Evolutionary conservation across 768 basidiomycete genomes (phyloP), one percentile per base, ranked within the genome.

Genomic region (Rhizopogon vulgaris): DNA sequence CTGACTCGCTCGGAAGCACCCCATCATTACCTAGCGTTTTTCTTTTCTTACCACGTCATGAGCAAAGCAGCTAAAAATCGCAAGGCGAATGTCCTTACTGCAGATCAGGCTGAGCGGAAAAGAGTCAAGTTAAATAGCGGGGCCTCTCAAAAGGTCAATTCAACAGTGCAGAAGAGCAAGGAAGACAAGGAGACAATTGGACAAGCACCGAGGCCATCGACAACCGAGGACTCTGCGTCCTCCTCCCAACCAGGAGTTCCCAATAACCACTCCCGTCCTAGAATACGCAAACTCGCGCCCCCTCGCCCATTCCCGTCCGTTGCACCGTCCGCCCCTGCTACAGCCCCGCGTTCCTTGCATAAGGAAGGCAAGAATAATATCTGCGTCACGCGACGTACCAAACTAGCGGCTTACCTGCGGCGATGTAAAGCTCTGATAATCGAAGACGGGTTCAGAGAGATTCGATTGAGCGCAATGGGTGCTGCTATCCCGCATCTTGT

Each of bases 401-500:
- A 78, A 36, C 63, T 93, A 5, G 84, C 81, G 34, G 75, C 78
- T 48, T 93, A 93, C 64, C 77, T 93, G 66, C 73, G 84, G 50
- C 78, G 87, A 42, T 92, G 90, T 66, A 90, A 88, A 60, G 77
- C 83, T 53, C 67, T 85, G 27, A 68, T 92, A 41, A 61, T 90
- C 41, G 78, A 83, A 40, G 83, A 91, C 56, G 90, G 87, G 83
- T 90, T 88, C 61, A 85, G 85, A 56, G 82, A 79, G 4, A 67
- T 94, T 30, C 80, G 84, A 64, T 67, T 94, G 40, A 82, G 78
- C 53, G 92, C 89, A 6, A 86, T 94, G 83, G 92, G 90, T 24
- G 92, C 92, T 4, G 90, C 93, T 1, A 93, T 94, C 52, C 90
- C 92, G 3, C 84, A 84, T 59, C 79, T 91, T 22, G 69, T 87